Evolutionary conservation across 225 moss, liverwort and hornwort genomes (phyloP).

Genomic region (Thuidium tamariscinum): DNA sequence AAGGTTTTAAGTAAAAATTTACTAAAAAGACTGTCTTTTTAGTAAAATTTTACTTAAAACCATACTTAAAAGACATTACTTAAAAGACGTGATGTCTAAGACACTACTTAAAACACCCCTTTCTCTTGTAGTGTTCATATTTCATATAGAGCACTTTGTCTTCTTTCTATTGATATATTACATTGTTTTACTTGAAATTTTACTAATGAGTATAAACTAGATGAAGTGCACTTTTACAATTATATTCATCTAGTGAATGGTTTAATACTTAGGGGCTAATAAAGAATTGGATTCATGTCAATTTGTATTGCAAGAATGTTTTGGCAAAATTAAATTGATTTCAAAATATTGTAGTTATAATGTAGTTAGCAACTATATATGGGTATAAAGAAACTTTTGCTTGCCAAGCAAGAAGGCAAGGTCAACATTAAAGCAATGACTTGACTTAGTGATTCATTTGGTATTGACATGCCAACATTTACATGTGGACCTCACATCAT

Average conservation of each 20-base stretch:
- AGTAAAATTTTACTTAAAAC: too few relatives aligned
- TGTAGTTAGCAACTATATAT: rapidly evolving
- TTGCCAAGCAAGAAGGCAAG: neutral
- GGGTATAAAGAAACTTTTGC: neutral
- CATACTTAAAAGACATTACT: too few relatives aligned
- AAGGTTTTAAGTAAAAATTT: too few relatives aligned
- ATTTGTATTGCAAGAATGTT: neutral
- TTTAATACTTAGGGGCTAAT: neutral
- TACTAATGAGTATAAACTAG: neutral
- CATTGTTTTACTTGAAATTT: neutral
- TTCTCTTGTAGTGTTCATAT: too few relatives aligned
- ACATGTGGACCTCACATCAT: neutral
- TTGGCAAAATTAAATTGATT: neutral
- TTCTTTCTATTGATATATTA: neutral
- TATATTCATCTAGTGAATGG: neutral
- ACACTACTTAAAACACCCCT: too few relatives aligned
- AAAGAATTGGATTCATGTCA: neutral
- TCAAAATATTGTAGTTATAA: too few relatives aligned
- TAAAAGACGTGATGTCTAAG: too few relatives aligned
- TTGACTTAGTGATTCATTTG: neutral
- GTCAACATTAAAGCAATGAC: neutral
- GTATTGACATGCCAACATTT: neutral
- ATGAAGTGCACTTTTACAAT: neutral
- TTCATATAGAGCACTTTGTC: neutral
- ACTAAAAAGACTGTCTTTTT: too few relatives aligned